These are phyloP conservation scores for Malus asiatica DNA, from an alignment of 306 rosid genomes.

Conservation along the genomic window DNA sequence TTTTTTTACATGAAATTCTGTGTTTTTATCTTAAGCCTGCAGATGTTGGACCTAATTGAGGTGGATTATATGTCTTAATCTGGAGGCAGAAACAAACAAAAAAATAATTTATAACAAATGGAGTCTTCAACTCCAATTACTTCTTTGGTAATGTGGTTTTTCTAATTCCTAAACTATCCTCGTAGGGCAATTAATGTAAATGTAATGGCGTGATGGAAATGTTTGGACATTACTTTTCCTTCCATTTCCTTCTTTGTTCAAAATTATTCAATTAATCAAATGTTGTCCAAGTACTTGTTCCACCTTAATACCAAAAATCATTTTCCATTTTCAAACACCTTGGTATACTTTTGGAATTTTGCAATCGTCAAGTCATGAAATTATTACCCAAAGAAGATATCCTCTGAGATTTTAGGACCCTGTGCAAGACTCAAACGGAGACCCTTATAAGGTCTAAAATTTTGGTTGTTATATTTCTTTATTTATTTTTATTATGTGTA, in stretches of 20 bases:
- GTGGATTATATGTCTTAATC: not conserved
- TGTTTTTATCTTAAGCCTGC: not conserved
- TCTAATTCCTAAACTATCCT: not conserved
- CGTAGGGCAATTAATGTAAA: not conserved
- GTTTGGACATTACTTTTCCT: not conserved
- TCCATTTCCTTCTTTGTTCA: not conserved
- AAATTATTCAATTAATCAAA: not conserved
- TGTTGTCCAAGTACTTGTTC: not conserved
- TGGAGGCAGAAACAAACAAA: not conserved
- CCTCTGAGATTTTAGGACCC: rapidly evolving
- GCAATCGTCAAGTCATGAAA: not conserved
- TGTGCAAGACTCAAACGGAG: too few relatives aligned
- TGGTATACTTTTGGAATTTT: not conserved
- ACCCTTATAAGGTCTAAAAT: too few relatives aligned
- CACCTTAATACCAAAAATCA: not conserved
- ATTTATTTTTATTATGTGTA: too few relatives aligned
- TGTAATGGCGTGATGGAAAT: not conserved
- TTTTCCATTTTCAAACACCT: not conserved
- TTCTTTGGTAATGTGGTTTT: not conserved
- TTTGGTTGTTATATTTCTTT: too few relatives aligned
- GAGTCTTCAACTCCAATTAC: not conserved
- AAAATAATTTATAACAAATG: not conserved
- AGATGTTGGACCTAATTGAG: not conserved
- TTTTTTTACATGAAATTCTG: not conserved
- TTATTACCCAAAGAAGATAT: too few relatives aligned